Evolutionary conservation across 345 rosid species (phyloP).

Genomic region (Leavenworthia alabamica): DNA sequence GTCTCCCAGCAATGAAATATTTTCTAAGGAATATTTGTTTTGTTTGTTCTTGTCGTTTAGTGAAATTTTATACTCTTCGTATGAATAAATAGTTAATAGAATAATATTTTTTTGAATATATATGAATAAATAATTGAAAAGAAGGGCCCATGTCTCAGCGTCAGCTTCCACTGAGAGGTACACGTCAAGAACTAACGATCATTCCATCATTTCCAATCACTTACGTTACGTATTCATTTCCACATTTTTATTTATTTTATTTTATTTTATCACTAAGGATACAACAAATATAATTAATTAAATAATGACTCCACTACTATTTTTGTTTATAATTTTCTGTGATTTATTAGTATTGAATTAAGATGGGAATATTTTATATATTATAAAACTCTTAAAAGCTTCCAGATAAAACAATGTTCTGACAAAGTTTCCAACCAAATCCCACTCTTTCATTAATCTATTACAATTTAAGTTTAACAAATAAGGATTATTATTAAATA

Average conservation of each 20-base stretch:
- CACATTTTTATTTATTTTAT: conserved; percentile 6
- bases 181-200: conserved; percentile 44
- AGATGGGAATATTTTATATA: conserved; percentile 1
- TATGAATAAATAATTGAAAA: conserved; percentile 9
- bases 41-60: conserved; percentile 22
- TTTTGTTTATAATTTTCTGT: neutral
- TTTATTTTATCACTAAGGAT: neutral
- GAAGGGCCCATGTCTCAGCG: conserved; percentile 28
- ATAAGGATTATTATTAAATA: neutral
- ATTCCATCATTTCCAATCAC: conserved; percentile 28
- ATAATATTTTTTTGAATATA: conserved; percentile 15
- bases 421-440: conserved; percentile 45
- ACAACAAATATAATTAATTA: neutral
- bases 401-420: conserved; percentile 11
- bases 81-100: conserved; percentile 11
- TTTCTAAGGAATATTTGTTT: conserved; percentile 21
- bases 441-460: conserved; percentile 46
- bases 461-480: conserved; percentile 26
- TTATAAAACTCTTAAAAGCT: conserved; percentile 11
- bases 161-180: conserved; percentile 48
- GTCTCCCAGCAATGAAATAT: conserved; percentile 5
- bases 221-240: conserved; percentile 25
- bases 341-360: conserved; percentile 10
- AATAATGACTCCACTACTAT: conserved; percentile 10
- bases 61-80: conserved; percentile 3